Percentiles rank a stretch among this genome's conserved stretches.
Evolutionary conservation across 192 early-diverging fungal species (phyloP).

Genomic region (Phlyctochytrium bullatum): DNA sequence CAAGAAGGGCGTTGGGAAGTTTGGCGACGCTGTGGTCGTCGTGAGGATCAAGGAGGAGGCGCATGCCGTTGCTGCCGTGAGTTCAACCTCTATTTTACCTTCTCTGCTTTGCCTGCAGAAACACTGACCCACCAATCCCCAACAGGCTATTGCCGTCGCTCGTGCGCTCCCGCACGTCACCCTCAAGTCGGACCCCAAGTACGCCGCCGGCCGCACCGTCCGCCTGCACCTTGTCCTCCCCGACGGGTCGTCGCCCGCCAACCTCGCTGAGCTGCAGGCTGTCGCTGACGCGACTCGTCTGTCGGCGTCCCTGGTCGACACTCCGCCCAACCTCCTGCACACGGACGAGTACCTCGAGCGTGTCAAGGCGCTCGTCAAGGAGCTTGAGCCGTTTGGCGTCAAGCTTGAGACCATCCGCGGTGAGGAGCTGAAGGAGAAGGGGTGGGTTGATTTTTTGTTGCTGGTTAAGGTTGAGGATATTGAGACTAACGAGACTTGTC

Average conservation of each 20-base stretch:
- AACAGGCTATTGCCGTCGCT: constrained; percentile 26
- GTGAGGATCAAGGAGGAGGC: constrained; percentile 4
- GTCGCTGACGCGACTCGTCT: constrained; percentile 31
- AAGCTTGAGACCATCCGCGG: constrained; percentile 43
- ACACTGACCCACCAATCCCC: constrained; percentile 8
- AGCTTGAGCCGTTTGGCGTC: constrained; percentile 28
- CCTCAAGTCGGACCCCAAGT: constrained; percentile 20
- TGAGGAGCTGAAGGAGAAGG: constrained; percentile 40
- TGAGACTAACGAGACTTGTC: background rate
- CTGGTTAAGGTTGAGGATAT: background rate
- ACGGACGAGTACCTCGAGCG: constrained; percentile 38
- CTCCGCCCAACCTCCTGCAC: constrained; percentile 45
- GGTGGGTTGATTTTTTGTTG: constrained; percentile 14
- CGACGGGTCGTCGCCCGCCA: constrained; percentile 5
- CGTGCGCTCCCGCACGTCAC: constrained; percentile 37
- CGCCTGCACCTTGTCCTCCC: constrained; percentile 23
- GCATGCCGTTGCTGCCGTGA: constrained; percentile 18
- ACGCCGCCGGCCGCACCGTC: constrained; percentile 16
- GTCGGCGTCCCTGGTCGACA: constrained; percentile 43
- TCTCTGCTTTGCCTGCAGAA: background rate
- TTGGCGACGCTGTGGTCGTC: constrained; percentile 12
- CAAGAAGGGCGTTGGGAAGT: constrained; percentile 12
- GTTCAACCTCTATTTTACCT: background rate
- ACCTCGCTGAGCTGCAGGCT: constrained; percentile 13
- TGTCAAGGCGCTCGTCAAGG: constrained; percentile 26